Conservation (phyloP, 2,329 filamentous ascomycete species). For the Ceratocystis lukuohia region DNA sequence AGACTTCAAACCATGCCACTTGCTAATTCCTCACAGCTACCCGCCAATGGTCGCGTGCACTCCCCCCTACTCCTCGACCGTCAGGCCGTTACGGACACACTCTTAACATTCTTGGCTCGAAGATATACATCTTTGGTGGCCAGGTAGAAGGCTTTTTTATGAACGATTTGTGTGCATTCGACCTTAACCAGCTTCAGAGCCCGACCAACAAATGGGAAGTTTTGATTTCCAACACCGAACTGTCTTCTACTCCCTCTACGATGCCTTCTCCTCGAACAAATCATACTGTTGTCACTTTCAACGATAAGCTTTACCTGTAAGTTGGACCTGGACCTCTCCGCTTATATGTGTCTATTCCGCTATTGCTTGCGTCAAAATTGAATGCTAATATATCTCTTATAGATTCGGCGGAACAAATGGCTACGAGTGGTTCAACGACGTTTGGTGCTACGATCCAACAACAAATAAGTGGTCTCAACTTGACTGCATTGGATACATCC, state of each 20-base stretch:
- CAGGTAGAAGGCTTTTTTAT: constrained; percentile 97
- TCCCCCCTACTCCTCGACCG: constrained; percentile 74
- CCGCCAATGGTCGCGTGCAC: constrained; percentile 90
- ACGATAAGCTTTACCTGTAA: constrained; percentile 87
- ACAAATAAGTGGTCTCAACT: constrained; percentile 74
- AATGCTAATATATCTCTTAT: constrained; percentile 7
- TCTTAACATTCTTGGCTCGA: constrained; percentile 89
- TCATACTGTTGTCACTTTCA: constrained; percentile 80
- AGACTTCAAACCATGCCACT: neutral
- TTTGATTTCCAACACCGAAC: constrained; percentile 41
- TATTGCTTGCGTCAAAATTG: no score
- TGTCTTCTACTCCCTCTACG: constrained; percentile 30
- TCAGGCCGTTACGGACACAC: constrained; percentile 92
- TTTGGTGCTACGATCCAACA: constrained; percentile 86
- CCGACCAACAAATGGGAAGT: constrained; percentile 90
- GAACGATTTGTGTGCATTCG: constrained; percentile 91
- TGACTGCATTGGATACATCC: constrained; percentile 96
- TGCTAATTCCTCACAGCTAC: constrained; percentile 48
- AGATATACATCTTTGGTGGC: constrained; percentile 93
- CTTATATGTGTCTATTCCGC: no score
- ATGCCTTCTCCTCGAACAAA: constrained; percentile 86
- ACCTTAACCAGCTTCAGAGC: constrained; percentile 85
- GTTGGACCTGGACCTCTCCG: constrained; percentile 26
- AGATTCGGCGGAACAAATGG: constrained; percentile 98
- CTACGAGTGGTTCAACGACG: constrained; percentile 95